Evolutionary conservation across 768 basidiomycete species (phyloP), one percentile per base, ranked within the genome.

Genomic region (Trichaptum fuscoviolaceum): DNA sequence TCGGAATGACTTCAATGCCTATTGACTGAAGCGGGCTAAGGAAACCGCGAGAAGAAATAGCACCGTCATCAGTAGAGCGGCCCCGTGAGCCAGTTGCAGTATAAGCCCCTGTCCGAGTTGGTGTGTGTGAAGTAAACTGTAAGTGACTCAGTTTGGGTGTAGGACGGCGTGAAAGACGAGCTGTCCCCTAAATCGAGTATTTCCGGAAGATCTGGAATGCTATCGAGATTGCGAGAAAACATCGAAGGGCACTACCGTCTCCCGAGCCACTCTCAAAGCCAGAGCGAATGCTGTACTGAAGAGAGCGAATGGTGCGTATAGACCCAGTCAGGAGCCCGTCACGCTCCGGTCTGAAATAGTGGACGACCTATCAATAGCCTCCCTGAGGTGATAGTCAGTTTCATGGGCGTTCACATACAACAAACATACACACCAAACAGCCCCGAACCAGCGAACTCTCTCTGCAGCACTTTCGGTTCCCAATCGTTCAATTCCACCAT

Each of bases 391-490:
- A 20, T 12, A 20, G 42, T 52, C 15, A 52, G 10, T 52, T 52
- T 30, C 30, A 52, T 12, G 3, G 20, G 15, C 20, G 10, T n/a
- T 8, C n/a, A 27, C 4, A 52, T 1, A 42, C 63, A 52, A 15
- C 42, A n/a, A 57, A 70, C 68, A 27, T 0, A 79, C 87, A 62
- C 72, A 94, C 95, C 92, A 95, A 64, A 97, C 84, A 5, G 93
- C 85, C 71, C 91, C 92, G 15, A 96, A 93, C 95, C 95, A 97
- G 75, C 90, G 87, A 63, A 93, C 89, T 70, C 95, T 82, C 74
- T 95, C 92, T 66, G 91, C 76, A 8, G 94, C 83, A 69, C 92
- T 95, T 73, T 96, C 95, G n/a, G 92, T 89, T 6, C 89, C 95
- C 26, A 97, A 74, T 8, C 95, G 78, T 74, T 97, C 95, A 1